Conservation (phyloP, 1,284 basidiomycete species). For the Naganishia cerealis region DNA sequence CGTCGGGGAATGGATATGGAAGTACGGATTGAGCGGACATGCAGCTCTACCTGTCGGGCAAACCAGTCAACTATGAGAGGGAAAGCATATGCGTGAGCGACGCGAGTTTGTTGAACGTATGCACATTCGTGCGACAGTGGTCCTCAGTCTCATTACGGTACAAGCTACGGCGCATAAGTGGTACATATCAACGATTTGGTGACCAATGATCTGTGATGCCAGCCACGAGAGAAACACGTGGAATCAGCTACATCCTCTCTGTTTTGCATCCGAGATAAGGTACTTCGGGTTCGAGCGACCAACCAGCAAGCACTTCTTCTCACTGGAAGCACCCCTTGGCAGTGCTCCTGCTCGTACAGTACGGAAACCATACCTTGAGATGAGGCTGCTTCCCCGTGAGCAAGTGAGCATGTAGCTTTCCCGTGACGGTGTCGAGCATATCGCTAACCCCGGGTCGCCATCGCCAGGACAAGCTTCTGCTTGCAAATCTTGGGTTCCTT, state of each 20-base stretch:
- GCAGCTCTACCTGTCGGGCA: neutral
- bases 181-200: no score
- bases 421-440: slow-evolving; percentile 15
- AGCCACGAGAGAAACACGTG: slow-evolving; percentile 3
- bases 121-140: no score
- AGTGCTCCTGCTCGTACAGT: neutral
- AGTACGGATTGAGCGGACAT: slow-evolving; percentile 41
- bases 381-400: slow-evolving; percentile 35
- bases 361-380: neutral
- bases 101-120: neutral
- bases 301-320: neutral
- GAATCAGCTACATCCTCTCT: neutral
- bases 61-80: slow-evolving; percentile 10
- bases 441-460: slow-evolving; percentile 37
- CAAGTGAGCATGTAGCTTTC: slow-evolving; percentile 21
- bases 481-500: slow-evolving; percentile 70
- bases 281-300: slow-evolving; percentile 21
- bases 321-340: no score
- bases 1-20: slow-evolving; percentile 52
- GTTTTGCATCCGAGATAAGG: slow-evolving; percentile 29
- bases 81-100: neutral
- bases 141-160: no score
- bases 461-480: slow-evolving; percentile 55
- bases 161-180: no score
- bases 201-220: no score